Percentiles rank a stretch among this genome's conserved stretches.
phyloP scores from a whole-genome alignment of 192 early-diverging fungal species.

The Globomyces pollinis-pini region DNA sequence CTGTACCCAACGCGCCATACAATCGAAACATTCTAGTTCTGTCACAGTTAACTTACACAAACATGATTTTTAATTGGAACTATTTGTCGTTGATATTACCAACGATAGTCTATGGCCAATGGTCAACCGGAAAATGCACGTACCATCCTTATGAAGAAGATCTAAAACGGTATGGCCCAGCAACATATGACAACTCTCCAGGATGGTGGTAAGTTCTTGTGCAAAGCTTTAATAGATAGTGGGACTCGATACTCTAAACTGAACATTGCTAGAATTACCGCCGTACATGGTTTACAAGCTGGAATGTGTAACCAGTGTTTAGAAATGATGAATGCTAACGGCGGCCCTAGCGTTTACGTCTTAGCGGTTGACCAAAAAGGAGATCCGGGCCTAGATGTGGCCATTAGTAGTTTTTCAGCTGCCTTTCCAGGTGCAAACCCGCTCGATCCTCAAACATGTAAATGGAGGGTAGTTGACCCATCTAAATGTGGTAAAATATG shows the following conservation, averaged over 20 bases:
- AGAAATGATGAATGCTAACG: constrained; percentile 1
- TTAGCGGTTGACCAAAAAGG: constrained; percentile 13
- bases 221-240: too few species aligned
- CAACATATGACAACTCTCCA: neutral
- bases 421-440: constrained; percentile 9
- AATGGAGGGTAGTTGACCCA: constrained; percentile 6
- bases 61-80: too few species aligned
- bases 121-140: neutral
- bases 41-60: too few species aligned
- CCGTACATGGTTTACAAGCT: neutral
- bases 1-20: too few species aligned
- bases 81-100: too few species aligned
- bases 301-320: constrained; percentile 7
- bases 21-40: too few species aligned
- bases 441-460: constrained; percentile 3
- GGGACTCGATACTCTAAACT: constrained; percentile 9
- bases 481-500: constrained; percentile 7
- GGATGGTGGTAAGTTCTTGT: too few species aligned
- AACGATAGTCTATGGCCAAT: too few species aligned
- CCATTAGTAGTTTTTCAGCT: constrained; percentile 9
- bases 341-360: constrained; percentile 7
- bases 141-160: neutral
- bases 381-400: constrained; percentile 12
- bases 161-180: neutral
- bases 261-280: constrained; percentile 6